These are phyloP conservation scores for Monosporozyma yasuniensis DNA, from an alignment of 805 yeast genomes.

Conservation along the genomic window DNA sequence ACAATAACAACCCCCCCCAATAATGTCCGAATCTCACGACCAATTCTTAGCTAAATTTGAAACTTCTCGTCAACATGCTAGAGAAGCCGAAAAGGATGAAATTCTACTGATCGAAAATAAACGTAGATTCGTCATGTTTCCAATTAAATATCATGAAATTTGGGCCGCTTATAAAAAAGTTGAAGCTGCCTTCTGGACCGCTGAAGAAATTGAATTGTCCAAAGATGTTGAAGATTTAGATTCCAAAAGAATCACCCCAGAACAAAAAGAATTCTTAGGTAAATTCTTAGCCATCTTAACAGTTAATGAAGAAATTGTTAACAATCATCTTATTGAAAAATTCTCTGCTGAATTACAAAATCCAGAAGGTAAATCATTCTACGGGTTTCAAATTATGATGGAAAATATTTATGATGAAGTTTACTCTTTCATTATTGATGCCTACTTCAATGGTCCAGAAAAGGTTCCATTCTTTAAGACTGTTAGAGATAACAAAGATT, in stretches of 20 bases:
- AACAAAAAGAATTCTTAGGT: conserved; percentile 83
- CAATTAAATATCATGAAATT: conserved; percentile 92
- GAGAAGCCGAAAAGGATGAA: conserved; percentile 74
- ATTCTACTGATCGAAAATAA: conserved; percentile 80
- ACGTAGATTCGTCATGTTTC: conserved; percentile 87
- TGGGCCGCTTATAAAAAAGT: conserved; percentile 99
- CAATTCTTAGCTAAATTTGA: conserved; percentile 49
- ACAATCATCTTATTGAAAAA: conserved; percentile 92
- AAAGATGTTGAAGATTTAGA: conserved; percentile 83
- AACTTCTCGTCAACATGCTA: conserved; percentile 58
- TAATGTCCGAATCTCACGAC: conserved; percentile 33
- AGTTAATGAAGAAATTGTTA: conserved; percentile 93
- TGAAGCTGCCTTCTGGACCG: conserved; percentile 99
- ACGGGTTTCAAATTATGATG: conserved; percentile 99
- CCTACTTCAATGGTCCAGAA: conserved; percentile 89
- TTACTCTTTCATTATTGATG: conserved; percentile 83
- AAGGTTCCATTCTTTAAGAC: conserved; percentile 86
- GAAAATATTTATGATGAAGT: conserved; percentile 97
- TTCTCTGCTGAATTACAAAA: conserved; percentile 93
- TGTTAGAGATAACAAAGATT: conserved; percentile 84
- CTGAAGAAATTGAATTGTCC: conserved; percentile 92
- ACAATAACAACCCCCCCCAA: neutral
- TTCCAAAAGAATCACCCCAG: conserved; percentile 68
- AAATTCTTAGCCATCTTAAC: conserved; percentile 95
- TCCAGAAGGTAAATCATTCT: conserved; percentile 96